Evolutionary conservation across 2,329 filamentous ascomycete species (phyloP), one percentile per base, ranked within the genome.

Genomic region (Aspergillus quadricinctus): DNA sequence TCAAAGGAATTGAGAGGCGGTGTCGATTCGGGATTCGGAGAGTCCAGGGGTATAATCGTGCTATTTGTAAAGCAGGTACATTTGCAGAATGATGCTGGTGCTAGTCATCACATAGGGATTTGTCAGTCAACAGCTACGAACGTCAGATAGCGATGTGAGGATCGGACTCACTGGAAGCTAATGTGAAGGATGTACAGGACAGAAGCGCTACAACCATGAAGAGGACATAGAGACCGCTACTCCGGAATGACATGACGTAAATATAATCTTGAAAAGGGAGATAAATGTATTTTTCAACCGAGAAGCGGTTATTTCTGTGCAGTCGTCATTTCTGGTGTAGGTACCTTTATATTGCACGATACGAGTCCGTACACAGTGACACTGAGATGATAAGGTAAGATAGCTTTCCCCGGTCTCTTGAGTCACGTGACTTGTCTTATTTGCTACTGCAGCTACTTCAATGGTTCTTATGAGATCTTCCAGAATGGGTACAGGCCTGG

Each of bases 41-140:
- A 77, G 59, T 84, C 80, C 56, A 88, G 81, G 19, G 84, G 81
- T 61, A 88, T 87, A 52, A 88, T 87, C 54, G 84, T 87, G 73
- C 81, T 85, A 69, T 88, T 88, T 51, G 80, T 79, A 73, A 84
- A 84, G 72, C 86, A 88, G 55, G 84, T 87, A 70, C 86, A 88
- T 82, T 88, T 88, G 81, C 86, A 88, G 73, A 88, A 88, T 57
- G 84, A 86, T 17, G 84, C 83, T 11, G 74, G 74, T 9, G 69
- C 74, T 77, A 50, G 11, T 25, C 19, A 23, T 46, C 49, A 43
- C 56, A 35, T 52, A 43, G 49, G 27, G 45, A 10, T 11, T 53
- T 10, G 35, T 55, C 49, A 49, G 48, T 57, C 11, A 46, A 45
- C 21, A 27, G 54, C 17, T 23, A 50, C 21, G 21, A 23, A 27